Evolutionary conservation across 2,329 filamentous ascomycete species (phyloP), one percentile per base, ranked within the genome.

Genomic region (Cladophialophora yegresii): DNA sequence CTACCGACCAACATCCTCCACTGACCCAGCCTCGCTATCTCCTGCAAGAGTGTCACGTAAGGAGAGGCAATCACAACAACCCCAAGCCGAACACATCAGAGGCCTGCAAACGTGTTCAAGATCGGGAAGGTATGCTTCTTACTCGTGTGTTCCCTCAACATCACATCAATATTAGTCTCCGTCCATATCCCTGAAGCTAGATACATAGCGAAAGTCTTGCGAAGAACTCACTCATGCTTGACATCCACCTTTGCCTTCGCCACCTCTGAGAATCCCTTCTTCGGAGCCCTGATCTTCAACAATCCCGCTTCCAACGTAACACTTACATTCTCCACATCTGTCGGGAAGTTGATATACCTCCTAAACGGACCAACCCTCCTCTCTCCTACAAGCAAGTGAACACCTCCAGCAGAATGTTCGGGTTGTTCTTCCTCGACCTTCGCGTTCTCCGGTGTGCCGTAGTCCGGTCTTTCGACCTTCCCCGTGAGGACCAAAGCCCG

Each of bases 341-440:
- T 64, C 16, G 66, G 66, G 59, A 68, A 68, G 57, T 68, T 66
- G 64, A 68, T 55, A 45, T 68, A 68, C 62, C 66, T 55, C 47
- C 66, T 64, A 53, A 66, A 68, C 8, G 66, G 66, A 16, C 66
- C 66, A 23, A 68, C 23, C 43, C 59, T 66, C 30, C 66, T 63
- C 43, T 68, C 66, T 32, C 66, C 66, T 22, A 68, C 64, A 32
- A 68, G 54, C 20, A 68, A 30, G 36, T 68, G 66, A 5, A 64
- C 55, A 13, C 64, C 64, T 12, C 54, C 59, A 5, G 45, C 16
- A n/a, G 57, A 51, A 10, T 64, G 64, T 12, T 62, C 23, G n/a
- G 62, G 33, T 45, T 67, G 59, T 23, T 69, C 67, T 51, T 69
- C 65, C 40, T 69, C 63, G 23, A 65, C 65, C 20, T 67, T 54